Evolutionary conservation across 225 moss, liverwort and hornwort genomes (phyloP), one percentile per base, ranked within the genome.

Genomic region (Climacium dendroides): DNA sequence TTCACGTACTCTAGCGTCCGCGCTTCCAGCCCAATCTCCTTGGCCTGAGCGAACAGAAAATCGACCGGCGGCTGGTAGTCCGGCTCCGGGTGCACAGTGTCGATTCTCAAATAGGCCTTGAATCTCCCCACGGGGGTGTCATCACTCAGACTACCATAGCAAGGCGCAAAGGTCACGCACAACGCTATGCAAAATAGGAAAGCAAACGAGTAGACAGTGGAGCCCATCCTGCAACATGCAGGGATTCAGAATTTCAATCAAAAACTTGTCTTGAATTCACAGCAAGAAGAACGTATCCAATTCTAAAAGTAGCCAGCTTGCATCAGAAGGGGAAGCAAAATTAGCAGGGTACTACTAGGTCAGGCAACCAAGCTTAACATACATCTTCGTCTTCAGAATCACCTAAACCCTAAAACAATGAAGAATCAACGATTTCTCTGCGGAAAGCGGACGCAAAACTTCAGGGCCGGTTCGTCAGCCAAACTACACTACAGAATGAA

Each of bases 51-150:
- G 41, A 91, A 45, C n/a, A 98, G 88, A 59, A 95, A 98, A 12
- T 89, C 91, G 9, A 79, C 85, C 52, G 93, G 93, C 24, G 93
- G 88, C 78, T 87, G 80, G 85, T 98, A 98, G 74, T 98, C 94
- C 15, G 97, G 97, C 69, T 30, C 47, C 45, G 98, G 98, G 48
- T 98, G 98, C 78, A 91, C 94, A 16, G 98, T 95, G 86, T 89
- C 93, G 61, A 98, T 94, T 83, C 74, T 91, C 88, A 98, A 88
- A 87, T 94, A 98, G 18, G 92, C 83, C 84, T 88, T 94, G 73
- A 98, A 97, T 88, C 98, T 93, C 35, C 58, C 87, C 86, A 98
- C 91, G 19, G 94, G 89, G 2, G 82, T 85, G 30, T 89, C 89
- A 45, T 75, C 85, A 78, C 78, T 82, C 74, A 83, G 64, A 32